phyloP scores from a whole-genome alignment of 2,329 filamentous ascomycete genomes.

The Leptographium lundbergii region DNA sequence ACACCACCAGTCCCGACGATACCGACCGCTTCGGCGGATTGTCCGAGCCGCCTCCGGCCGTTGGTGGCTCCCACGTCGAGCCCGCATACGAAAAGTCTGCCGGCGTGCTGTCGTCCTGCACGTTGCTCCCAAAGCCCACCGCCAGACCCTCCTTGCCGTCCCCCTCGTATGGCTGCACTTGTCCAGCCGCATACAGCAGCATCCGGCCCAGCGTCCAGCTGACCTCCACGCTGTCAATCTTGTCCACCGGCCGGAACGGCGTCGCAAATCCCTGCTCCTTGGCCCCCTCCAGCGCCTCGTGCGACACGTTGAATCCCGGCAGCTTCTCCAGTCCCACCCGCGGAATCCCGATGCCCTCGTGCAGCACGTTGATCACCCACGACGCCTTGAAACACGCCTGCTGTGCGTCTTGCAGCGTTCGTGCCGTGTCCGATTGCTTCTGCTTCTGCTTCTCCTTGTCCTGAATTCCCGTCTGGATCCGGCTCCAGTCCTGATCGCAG shows the following conservation, averaged over 20 bases:
- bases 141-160: constrained; percentile 41
- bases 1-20: constrained; percentile 62
- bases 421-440: constrained; percentile 30
- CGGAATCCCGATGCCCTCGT: constrained; percentile 91
- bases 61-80: constrained; percentile 31
- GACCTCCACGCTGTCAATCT: constrained; percentile 81
- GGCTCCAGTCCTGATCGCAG: constrained; percentile 70
- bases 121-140: constrained; percentile 88
- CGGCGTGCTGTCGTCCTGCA: constrained; percentile 43
- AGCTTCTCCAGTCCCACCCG: constrained; percentile 64
- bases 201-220: constrained; percentile 98
- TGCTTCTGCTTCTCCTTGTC: constrained; percentile 45
- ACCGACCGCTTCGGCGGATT: constrained; percentile 55
- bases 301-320: constrained; percentile 55
- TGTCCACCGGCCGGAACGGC: constrained; percentile 85
- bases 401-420: constrained; percentile 65
- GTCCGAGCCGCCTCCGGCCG: constrained; percentile 39
- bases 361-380: constrained; percentile 93
- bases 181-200: constrained; percentile 84
- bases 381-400: constrained; percentile 96
- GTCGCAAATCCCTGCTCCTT: constrained; percentile 63
- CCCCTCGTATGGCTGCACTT: constrained; percentile 50
- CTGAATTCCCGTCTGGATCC: constrained; percentile 54
- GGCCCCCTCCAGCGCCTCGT: constrained; percentile 52
- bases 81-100: constrained; percentile 76